phyloP scores from a whole-genome alignment of 441 rosid species.

The Populus trichocarpa region DNA sequence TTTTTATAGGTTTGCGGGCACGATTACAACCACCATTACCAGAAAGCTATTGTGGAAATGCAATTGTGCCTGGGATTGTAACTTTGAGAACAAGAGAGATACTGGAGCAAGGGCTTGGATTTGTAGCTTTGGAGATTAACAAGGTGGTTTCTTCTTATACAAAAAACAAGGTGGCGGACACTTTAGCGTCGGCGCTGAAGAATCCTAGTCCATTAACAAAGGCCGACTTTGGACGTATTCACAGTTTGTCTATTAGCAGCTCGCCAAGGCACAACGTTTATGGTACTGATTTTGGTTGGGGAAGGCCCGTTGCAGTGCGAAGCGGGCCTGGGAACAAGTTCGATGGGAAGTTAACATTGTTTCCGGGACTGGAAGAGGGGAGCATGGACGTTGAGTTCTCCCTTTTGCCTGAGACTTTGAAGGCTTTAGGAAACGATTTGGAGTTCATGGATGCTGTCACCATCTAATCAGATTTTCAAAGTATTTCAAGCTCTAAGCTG shows the following conservation, averaged over 20 bases:
- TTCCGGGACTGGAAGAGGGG: slow-evolving; percentile 31
- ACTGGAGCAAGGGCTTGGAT: slow-evolving; percentile 11
- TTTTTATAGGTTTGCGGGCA: slow-evolving; percentile 21
- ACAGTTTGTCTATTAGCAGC: slow-evolving; percentile 5
- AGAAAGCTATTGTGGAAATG: slow-evolving; percentile 32
- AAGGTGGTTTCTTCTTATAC: slow-evolving; percentile 10
- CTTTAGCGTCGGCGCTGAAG: slow-evolving; percentile 11
- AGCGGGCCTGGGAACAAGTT: slow-evolving; percentile 21
- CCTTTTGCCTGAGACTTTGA: slow-evolving; percentile 13
- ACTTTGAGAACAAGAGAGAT: slow-evolving; percentile 15
- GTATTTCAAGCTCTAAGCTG: too few relatives aligned
- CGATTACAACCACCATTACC: slow-evolving; percentile 26
- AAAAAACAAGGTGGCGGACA: background rate
- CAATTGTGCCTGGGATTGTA: background rate
- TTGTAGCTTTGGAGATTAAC: slow-evolving; percentile 13
- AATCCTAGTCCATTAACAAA: background rate
- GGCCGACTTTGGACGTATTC: background rate
- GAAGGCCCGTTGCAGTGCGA: slow-evolving; percentile 35
- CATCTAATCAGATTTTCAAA: background rate
- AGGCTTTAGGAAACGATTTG: slow-evolving; percentile 5
- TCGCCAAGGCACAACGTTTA: slow-evolving; percentile 38
- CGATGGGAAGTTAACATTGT: slow-evolving; percentile 20
- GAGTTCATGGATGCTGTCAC: slow-evolving; percentile 20
- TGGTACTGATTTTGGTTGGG: slow-evolving; percentile 49
- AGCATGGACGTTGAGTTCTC: slow-evolving; percentile 36